phyloP scores from a whole-genome alignment of 192 early-diverging fungal species.

The Backusella luteola region DNA sequence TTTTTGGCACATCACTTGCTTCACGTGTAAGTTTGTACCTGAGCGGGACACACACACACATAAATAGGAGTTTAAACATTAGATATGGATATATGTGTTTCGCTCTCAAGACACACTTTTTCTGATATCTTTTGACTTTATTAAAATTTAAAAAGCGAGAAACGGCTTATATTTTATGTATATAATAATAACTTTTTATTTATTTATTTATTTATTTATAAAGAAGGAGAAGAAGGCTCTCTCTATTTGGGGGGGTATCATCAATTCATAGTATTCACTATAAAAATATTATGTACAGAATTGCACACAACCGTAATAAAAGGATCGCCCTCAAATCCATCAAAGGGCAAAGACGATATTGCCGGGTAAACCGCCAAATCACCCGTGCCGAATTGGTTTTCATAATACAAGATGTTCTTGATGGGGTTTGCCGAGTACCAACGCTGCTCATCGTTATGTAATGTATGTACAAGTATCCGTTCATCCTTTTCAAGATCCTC shows the following conservation, averaged over 20 bases:
- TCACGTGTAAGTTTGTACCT: background rate
- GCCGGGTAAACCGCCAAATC: background rate
- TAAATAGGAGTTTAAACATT: background rate
- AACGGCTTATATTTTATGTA: too few species aligned
- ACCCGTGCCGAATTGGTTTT: background rate
- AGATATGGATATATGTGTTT: too few species aligned
- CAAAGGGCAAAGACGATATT: background rate
- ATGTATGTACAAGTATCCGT: background rate
- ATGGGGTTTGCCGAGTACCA: background rate
- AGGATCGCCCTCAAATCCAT: background rate
- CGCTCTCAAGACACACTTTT: too few species aligned
- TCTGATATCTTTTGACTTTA: too few species aligned
- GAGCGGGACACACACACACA: background rate
- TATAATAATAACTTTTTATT: too few species aligned
- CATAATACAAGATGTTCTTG: background rate
- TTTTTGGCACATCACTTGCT: background rate
- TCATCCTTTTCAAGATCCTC: background rate
- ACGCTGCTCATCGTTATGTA: background rate
- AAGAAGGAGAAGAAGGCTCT: too few species aligned
- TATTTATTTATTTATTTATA: too few species aligned
- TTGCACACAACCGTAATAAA: background rate
- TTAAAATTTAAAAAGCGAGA: too few species aligned
- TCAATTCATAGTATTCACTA: background rate
- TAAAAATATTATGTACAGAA: background rate
- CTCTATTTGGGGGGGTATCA: background rate